Percentiles rank a stretch among this genome's conserved stretches.
phyloP scores from a whole-genome alignment of 2,329 filamentous ascomycete genomes.

The Beauveria rudraprayagi region DNA sequence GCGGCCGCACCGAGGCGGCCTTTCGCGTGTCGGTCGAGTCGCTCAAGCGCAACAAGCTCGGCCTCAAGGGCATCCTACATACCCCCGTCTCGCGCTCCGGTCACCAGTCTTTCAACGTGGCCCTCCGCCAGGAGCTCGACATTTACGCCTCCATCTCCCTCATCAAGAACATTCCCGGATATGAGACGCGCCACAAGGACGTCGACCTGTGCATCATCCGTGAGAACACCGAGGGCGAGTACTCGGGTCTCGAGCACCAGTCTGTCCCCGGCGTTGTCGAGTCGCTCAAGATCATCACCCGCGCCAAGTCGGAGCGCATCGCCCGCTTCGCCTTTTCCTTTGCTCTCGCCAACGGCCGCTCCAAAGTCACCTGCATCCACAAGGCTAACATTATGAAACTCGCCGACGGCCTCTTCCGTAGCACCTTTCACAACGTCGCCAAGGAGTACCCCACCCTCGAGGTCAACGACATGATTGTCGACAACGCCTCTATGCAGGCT shows the following conservation, averaged over 20 bases:
- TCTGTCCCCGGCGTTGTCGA: conserved; percentile 93
- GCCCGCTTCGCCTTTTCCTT: conserved; percentile 98
- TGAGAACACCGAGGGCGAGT: conserved; percentile 99
- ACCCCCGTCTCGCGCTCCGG: conserved; percentile 94
- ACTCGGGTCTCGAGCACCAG: conserved; percentile 98
- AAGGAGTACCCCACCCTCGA: conserved; percentile 94
- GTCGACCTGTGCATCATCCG: conserved; percentile 99
- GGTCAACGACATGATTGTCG: conserved; percentile 99
- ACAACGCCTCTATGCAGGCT: conserved; percentile 99
- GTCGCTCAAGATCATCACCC: conserved; percentile 99
- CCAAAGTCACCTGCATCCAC: conserved; percentile 99
- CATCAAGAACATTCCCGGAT: conserved; percentile 99
- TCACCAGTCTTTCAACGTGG: conserved; percentile 99
- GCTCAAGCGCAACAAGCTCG: conserved; percentile 96
- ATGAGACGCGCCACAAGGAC: conserved; percentile 93
- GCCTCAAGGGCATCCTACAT: conserved; percentile 97
- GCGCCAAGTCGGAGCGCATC: conserved; percentile 97
- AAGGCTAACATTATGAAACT: conserved; percentile 99
- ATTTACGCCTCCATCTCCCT: conserved; percentile 97
- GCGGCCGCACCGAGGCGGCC: conserved; percentile 84
- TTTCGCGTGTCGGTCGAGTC: conserved; percentile 95
- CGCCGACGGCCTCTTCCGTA: conserved; percentile 96
- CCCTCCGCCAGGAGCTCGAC: conserved; percentile 96
- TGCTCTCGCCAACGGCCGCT: conserved; percentile 94
- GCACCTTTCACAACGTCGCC: conserved; percentile 87